Conservation (phyloP, 352 stramenopile genomes). For the Phytophthora pluvialis region DNA sequence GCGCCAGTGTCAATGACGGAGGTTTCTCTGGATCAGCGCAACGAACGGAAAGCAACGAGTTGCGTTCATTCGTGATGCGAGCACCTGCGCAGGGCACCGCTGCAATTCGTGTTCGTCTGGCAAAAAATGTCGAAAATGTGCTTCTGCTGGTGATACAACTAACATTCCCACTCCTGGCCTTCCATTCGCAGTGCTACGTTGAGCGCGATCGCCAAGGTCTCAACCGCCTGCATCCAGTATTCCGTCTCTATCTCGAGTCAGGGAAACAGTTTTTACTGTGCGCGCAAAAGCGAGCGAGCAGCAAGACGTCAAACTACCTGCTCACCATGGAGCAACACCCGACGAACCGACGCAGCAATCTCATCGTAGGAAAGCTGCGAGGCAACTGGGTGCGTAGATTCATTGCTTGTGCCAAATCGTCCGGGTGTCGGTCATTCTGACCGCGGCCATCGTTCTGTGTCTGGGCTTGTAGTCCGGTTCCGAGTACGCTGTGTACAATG, state of each 20-base stretch:
- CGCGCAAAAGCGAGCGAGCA: conserved; percentile 56
- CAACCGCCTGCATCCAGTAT: conserved; percentile 61
- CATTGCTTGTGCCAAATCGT: too few relatives aligned
- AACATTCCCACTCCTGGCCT: background rate
- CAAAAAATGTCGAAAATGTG: background rate
- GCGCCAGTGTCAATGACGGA: background rate
- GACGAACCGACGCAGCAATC: conserved; percentile 39
- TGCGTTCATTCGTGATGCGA: conserved; percentile 49
- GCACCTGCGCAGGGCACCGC: conserved; percentile 27
- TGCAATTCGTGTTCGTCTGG: conserved; percentile 40
- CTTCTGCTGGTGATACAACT: background rate
- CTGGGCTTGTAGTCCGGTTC: conserved; percentile 45
- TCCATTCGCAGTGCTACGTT: conserved; percentile 49
- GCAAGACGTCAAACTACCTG: conserved; percentile 71
- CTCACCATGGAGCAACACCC: conserved; percentile 54
- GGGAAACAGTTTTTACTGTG: conserved; percentile 57
- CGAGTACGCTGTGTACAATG: conserved; percentile 65
- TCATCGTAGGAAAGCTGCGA: conserved; percentile 65
- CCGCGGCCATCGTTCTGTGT: too few relatives aligned
- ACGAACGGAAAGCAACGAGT: conserved; percentile 35
- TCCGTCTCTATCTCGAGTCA: conserved; percentile 61
- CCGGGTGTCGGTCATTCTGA: too few relatives aligned
- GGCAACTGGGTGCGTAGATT: conserved; percentile 52
- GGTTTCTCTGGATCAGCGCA: background rate
- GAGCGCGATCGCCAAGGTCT: conserved; percentile 58